These are phyloP conservation scores for Xylariaceae sp. DNA, from an alignment of 2,329 filamentous ascomycete species.

Conservation along the genomic window DNA sequence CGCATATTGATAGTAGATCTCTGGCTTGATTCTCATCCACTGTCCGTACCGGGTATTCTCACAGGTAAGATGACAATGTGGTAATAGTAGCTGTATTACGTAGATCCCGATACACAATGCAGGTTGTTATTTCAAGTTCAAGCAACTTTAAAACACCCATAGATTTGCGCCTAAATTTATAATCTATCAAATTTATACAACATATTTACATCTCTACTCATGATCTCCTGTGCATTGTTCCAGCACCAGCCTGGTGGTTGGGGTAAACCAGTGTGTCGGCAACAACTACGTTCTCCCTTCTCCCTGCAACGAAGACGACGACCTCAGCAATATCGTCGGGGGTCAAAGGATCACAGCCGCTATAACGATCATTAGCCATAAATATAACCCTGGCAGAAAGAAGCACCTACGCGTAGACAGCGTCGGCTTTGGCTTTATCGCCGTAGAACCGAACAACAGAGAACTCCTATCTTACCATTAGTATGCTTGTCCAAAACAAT, in stretches of 20 bases:
- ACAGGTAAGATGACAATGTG: not conserved
- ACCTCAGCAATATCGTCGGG: constrained; percentile 81
- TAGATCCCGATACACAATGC: no score
- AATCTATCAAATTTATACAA: constrained; percentile 25
- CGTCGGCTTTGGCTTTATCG: constrained; percentile 78
- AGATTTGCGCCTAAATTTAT: not conserved
- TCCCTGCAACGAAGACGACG: constrained; percentile 75
- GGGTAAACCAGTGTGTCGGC: constrained; percentile 78
- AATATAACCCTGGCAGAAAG: not conserved
- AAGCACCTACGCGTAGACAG: constrained; percentile 64
- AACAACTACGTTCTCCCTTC: constrained; percentile 80
- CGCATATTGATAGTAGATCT: constrained; percentile 6
- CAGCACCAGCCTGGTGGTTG: constrained; percentile 67
- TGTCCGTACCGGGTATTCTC: not conserved
- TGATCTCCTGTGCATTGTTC: constrained; percentile 39
- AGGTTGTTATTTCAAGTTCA: no score
- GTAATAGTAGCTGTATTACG: not conserved
- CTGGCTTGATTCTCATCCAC: not conserved
- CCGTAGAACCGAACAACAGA: constrained; percentile 77
- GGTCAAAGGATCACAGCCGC: constrained; percentile 67
- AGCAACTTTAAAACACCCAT: no score
- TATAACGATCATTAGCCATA: constrained; percentile 30
- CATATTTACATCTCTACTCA: constrained; percentile 13
- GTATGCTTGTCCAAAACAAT: not conserved
- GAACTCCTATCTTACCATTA: constrained; percentile 59